Base-by-base conservation (phyloP, 306 rosid species). In the Senna siamea region DNA sequence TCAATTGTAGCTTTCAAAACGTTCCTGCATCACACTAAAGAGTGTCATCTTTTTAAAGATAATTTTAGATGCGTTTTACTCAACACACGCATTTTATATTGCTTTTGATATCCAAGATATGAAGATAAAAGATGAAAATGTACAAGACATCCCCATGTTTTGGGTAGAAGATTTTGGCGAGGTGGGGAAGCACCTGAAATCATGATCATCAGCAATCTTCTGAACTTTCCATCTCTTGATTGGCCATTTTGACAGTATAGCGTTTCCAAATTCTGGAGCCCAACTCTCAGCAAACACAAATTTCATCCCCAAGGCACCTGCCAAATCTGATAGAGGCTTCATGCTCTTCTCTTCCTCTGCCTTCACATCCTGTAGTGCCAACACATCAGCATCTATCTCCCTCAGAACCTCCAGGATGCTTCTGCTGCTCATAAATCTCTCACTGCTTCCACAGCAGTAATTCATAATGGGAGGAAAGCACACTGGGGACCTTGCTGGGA, bases 211-310 rank as follows among this genome's bases (percentile, higher is more conserved):
- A 53, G 96, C 92, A 74, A 92, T 92, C 81, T 92, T 92, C 76
- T 89, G 93, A 82, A 87, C 85, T 71, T 76, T 83, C 96, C 93
- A 92, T 56, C 85, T 89, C 79, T 88, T 89, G 35, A 92, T 89
- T 7, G 96, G 96, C 97, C 97, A 92, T 83, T 88, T 92, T 57
- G 97, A 92, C 5, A 92, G 67, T 71, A 92, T 88, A 20, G 97
- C 97, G 78, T 89, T 92, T 8, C 97, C 97, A 80, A 84, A 92
- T 82, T 92, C 97, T 4, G 96, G 97, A 47, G 97, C 97, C 97
- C 97, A 92, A 82, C 97, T 92, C 76, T 92, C 96, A 69, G 96
- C 96, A 83, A 92, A 92, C 37, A 89, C 97, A 80, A 84, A 92
- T 5, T 83, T 78, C 97, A 92, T 92, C 72, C 93, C 96, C 80